phyloP scores from a whole-genome alignment of 306 rosid genomes.

The Delonix regia region DNA sequence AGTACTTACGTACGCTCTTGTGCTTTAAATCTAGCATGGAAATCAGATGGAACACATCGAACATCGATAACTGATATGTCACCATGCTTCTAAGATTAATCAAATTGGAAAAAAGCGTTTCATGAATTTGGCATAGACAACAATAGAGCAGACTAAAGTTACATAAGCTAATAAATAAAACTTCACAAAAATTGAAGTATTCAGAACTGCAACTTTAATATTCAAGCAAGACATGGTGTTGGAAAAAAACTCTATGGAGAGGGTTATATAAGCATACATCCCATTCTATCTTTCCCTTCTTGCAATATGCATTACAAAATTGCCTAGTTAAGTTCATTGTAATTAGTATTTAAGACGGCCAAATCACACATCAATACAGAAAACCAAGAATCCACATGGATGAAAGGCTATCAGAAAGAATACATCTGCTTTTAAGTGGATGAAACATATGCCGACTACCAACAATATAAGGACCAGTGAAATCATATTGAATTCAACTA shows the following conservation, averaged over 20 bases:
- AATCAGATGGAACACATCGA: constrained; percentile 71
- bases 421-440: not conserved
- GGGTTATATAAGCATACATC: not conserved
- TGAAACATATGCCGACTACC: not conserved
- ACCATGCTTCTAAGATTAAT: constrained; percentile 66
- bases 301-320: not conserved
- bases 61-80: constrained; percentile 80
- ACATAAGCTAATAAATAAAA: constrained; percentile 24
- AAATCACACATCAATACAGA: not conserved
- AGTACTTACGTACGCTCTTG: constrained; percentile 93
- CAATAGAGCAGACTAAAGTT: not conserved
- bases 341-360: not conserved
- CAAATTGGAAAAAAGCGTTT: constrained; percentile 21
- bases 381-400: constrained; percentile 1
- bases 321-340: constrained; percentile 7
- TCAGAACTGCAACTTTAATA: constrained; percentile 25
- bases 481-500: not conserved
- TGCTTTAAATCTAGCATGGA: constrained; percentile 87
- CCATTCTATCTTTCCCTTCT: constrained; percentile 24
- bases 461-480: not conserved
- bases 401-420: constrained; percentile 18
- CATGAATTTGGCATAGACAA: constrained; percentile 31
- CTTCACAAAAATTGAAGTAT: constrained; percentile 1
- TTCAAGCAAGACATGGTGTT: not conserved
- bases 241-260: not conserved